These are phyloP conservation scores for Acer yangbiense DNA, from an alignment of 345 rosid genomes.

Conservation along the genomic window DNA sequence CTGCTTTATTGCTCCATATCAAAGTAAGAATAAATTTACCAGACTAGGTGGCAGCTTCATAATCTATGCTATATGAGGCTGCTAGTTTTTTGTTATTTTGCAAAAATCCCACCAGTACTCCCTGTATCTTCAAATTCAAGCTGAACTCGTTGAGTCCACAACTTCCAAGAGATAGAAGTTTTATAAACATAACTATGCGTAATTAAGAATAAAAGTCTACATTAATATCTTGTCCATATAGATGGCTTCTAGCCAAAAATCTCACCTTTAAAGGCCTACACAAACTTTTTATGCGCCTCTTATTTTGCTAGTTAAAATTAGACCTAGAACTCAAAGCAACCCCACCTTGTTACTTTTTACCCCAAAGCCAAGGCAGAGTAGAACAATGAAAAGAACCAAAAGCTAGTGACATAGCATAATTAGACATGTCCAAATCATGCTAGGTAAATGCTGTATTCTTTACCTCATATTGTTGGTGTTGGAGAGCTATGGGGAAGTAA, in stretches of 20 bases:
- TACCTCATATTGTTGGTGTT: neutral
- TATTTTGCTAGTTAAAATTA: neutral
- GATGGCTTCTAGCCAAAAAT: neutral
- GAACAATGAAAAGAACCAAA: neutral
- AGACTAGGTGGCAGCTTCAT: neutral
- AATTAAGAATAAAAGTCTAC: neutral
- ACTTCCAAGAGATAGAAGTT: neutral
- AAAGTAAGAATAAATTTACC: neutral
- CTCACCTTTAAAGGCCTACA: neutral
- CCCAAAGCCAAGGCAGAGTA: neutral
- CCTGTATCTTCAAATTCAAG: neutral
- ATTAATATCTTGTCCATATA: neutral
- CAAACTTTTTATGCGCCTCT: neutral
- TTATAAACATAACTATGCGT: no score
- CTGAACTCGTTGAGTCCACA: neutral
- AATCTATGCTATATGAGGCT: neutral
- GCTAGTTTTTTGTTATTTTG: neutral
- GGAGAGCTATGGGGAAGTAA: neutral
- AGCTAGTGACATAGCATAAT: neutral
- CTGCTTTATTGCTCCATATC: neutral
- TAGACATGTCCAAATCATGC: neutral
- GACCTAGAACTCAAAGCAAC: slow-evolving; percentile 5
- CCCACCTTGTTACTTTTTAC: neutral
- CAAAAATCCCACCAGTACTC: neutral
- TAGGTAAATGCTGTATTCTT: no score